Conservation (phyloP, 768 basidiomycete genomes). For the Leccinum aurantiacum region DNA sequence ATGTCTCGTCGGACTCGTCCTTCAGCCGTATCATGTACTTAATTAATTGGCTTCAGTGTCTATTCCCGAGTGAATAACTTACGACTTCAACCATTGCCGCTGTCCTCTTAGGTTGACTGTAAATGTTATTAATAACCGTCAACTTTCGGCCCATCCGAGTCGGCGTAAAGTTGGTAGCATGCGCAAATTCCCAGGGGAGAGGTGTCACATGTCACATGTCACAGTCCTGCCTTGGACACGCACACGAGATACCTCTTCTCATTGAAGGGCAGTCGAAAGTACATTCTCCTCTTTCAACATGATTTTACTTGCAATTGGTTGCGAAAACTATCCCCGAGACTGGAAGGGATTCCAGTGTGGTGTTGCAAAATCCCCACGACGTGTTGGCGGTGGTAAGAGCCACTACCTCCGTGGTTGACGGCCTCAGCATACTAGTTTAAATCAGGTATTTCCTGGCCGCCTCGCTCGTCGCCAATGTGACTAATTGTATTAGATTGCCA, state of each 20-base stretch:
- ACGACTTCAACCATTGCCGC: no score
- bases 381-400: no score
- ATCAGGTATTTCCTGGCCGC: not conserved
- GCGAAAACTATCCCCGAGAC: not conserved
- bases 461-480: not conserved
- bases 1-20: not conserved
- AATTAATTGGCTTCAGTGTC: not conserved
- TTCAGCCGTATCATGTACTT: no score
- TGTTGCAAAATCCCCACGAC: no score
- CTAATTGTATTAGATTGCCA: not conserved
- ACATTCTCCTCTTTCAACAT: not conserved
- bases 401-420: no score
- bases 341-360: not conserved
- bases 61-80: not conserved
- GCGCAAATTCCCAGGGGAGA: not conserved
- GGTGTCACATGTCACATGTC: not conserved
- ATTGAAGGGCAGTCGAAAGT: not conserved
- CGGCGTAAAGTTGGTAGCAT: not conserved
- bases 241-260: not conserved
- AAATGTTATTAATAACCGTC: no score
- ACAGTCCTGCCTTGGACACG: not conserved
- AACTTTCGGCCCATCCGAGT: not conserved
- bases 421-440: no score
- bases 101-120: not conserved
- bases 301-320: not conserved